phyloP scores from a whole-genome alignment of 768 basidiomycete species.

The Macrolepiota dolichaula region DNA sequence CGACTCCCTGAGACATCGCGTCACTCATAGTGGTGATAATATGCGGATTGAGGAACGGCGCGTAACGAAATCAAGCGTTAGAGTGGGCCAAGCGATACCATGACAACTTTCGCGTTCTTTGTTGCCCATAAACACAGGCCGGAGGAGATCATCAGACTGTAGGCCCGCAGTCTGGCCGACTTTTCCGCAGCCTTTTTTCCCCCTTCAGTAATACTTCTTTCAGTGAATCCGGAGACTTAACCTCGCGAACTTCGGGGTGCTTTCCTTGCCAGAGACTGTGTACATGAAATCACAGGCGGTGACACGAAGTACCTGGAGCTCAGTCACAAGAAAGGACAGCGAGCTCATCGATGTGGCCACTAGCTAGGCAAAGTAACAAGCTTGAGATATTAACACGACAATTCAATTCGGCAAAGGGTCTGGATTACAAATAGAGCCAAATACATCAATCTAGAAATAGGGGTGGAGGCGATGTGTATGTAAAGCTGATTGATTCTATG shows the following conservation, averaged over 20 bases:
- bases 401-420: not conserved
- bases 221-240: slow-evolving; percentile 23
- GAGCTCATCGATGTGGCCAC: slow-evolving; percentile 41
- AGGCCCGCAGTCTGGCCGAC: slow-evolving; percentile 75
- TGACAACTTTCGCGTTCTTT: slow-evolving; percentile 90
- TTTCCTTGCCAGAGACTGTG: slow-evolving; percentile 79
- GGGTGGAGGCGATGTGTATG: not conserved
- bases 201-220: slow-evolving; percentile 18
- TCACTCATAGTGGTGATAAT: slow-evolving; percentile 85
- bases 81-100: slow-evolving; percentile 85
- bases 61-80: slow-evolving; percentile 87
- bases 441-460: not conserved
- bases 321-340: too few relatives aligned
- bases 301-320: slow-evolving; percentile 45
- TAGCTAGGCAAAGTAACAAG: not conserved
- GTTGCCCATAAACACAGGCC: slow-evolving; percentile 94
- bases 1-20: slow-evolving; percentile 91
- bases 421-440: slow-evolving; percentile 4
- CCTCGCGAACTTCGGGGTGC: too few relatives aligned
- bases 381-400: too few relatives aligned
- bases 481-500: not conserved
- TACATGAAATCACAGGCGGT: not conserved
- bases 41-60: slow-evolving; percentile 73
- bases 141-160: slow-evolving; percentile 76
- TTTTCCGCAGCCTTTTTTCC: slow-evolving; percentile 77